Evolutionary conservation across 2,329 filamentous ascomycete genomes (phyloP).

Genomic region (Parascedosporium putredinis): DNA sequence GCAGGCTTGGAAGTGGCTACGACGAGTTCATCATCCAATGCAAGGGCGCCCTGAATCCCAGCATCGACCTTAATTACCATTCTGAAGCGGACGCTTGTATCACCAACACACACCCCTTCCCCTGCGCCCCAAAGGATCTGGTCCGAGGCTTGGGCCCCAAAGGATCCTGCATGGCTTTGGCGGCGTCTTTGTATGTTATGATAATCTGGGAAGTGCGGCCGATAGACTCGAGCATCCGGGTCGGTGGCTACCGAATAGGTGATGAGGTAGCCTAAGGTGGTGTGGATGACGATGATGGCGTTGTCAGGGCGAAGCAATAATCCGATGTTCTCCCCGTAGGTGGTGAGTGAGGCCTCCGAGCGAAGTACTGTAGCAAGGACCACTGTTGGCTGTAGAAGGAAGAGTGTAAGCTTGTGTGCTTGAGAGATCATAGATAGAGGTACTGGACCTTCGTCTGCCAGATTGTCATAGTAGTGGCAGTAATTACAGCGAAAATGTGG

Average conservation of each 20-base stretch:
- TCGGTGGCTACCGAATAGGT: constrained; percentile 89
- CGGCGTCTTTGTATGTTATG: constrained; percentile 52
- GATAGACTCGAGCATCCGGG: constrained; percentile 72
- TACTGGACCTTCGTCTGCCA: constrained; percentile 81
- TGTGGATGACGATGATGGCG: constrained; percentile 84
- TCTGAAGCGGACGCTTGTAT: constrained; percentile 83
- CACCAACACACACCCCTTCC: constrained; percentile 70
- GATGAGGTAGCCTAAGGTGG: constrained; percentile 75
- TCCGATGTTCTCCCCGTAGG: constrained; percentile 77
- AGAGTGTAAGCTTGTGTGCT: constrained; percentile 2
- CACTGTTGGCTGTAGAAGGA: constrained; percentile 59
- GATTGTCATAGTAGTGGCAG: constrained; percentile 72
- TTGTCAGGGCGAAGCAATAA: constrained; percentile 85
- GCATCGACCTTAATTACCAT: constrained; percentile 99
- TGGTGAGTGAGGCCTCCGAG: constrained; percentile 66
- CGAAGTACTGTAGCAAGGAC: constrained; percentile 77
- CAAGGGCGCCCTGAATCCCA: constrained; percentile 77
- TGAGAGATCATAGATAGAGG: constrained; percentile 10
- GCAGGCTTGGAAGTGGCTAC: constrained; percentile 86
- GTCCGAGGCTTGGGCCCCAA: constrained; percentile 43
- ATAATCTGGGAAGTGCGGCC: constrained; percentile 64
- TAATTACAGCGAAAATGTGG: constrained; percentile 79
- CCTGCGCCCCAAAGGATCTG: constrained; percentile 64
- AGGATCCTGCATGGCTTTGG: constrained; percentile 50
- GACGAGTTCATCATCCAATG: constrained; percentile 83